phyloP scores from a whole-genome alignment of 257 asterid species.

The Jacaranda copaia region DNA sequence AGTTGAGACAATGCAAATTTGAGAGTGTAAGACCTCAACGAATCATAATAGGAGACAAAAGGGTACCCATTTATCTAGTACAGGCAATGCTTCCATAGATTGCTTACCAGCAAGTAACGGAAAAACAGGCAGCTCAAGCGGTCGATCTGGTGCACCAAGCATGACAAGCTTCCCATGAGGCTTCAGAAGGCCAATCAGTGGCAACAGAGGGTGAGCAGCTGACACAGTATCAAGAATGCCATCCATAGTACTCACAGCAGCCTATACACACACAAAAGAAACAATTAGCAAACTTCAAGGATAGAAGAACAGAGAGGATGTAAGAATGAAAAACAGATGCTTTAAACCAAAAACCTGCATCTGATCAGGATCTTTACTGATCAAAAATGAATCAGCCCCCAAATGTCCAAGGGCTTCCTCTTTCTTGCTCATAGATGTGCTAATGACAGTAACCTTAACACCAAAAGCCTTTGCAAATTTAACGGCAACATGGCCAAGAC shows the following conservation, averaged over 20 bases:
- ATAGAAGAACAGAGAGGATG: no score
- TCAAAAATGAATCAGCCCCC: slow-evolving; percentile 51
- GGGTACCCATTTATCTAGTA: no score
- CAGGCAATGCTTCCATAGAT: no score
- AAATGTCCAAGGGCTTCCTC: slow-evolving; percentile 45
- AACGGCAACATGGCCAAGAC: slow-evolving; percentile 54
- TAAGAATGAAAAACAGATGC: no score
- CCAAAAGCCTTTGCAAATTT: slow-evolving; percentile 61
- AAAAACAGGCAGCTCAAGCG: slow-evolving; percentile 46
- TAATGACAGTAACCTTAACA: slow-evolving; percentile 45
- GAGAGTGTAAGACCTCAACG: no score
- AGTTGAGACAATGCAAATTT: no score
- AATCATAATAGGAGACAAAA: no score
- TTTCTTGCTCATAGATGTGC: slow-evolving; percentile 43
- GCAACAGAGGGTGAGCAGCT: slow-evolving; percentile 46
- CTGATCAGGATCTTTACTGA: slow-evolving; percentile 41
- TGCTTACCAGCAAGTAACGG: slow-evolving; percentile 28
- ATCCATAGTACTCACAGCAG: slow-evolving; percentile 49
- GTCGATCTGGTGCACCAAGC: slow-evolving; percentile 55
- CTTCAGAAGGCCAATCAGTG: slow-evolving; percentile 46
- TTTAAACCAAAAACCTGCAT: slow-evolving; percentile 34
- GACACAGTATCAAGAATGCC: slow-evolving; percentile 57
- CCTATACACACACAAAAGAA: slow-evolving; percentile 28
- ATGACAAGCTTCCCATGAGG: slow-evolving; percentile 53
- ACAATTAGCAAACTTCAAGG: no score